phyloP scores from a whole-genome alignment of 2,329 filamentous ascomycete species.

The Penicillium sp. region DNA sequence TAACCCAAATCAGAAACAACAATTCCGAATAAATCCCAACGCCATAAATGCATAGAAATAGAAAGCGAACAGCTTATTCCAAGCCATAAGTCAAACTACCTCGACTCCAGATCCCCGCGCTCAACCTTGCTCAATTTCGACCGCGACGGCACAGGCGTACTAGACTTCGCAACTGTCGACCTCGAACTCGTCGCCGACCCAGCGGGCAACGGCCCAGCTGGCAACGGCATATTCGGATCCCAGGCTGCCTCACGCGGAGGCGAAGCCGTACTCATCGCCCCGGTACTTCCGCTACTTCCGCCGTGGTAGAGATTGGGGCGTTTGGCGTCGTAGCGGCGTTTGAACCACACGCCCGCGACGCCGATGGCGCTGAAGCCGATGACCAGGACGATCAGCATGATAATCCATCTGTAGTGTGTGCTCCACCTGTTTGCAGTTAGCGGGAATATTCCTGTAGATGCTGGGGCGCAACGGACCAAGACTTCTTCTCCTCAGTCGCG shows the following conservation, averaged over 20 bases:
- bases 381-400: conserved; percentile 75
- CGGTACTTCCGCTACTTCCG: conserved; percentile 28
- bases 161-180: conserved; percentile 24
- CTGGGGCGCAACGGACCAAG: conserved; percentile 27
- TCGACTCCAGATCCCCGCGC: conserved; percentile 25
- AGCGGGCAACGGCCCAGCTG: conserved; percentile 1
- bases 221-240: conserved; percentile 6
- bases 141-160: conserved; percentile 10
- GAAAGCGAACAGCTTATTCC: neutral
- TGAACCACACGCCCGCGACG: conserved; percentile 69
- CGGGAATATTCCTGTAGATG: neutral
- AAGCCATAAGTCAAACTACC: conserved; percentile 18
- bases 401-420: conserved; percentile 75
- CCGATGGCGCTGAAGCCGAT: conserved; percentile 69
- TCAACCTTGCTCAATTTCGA: conserved; percentile 28
- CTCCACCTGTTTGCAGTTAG: conserved; percentile 31
- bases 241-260: conserved; percentile 17
- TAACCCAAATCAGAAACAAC: neutral
- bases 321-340: conserved; percentile 72
- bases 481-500: conserved; percentile 9
- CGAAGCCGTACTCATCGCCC: conserved; percentile 19
- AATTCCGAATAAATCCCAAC: neutral
- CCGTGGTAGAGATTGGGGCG: conserved; percentile 37
- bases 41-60: neutral
- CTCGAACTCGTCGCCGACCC: conserved; percentile 32